Evolutionary conservation across 805 yeast genomes (phyloP).

Genomic region (Metschnikowia picachoensis): DNA sequence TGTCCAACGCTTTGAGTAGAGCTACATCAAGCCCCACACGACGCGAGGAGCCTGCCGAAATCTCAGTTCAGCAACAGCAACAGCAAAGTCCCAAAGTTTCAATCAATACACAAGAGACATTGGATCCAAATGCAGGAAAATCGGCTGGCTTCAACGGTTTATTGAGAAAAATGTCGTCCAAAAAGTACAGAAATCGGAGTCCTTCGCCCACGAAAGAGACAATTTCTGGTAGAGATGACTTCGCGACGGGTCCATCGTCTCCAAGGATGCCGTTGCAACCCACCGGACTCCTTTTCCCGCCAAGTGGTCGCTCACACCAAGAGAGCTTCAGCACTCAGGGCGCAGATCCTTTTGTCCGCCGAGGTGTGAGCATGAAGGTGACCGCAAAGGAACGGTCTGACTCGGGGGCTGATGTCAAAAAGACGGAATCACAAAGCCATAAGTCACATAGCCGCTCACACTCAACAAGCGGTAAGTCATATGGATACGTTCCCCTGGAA

Average conservation of each 20-base stretch:
- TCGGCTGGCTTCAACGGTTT: conserved; percentile 32
- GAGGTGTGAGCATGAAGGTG: conserved; percentile 60
- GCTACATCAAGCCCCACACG: conserved; percentile 13
- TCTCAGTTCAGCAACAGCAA: conserved; percentile 24
- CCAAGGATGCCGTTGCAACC: conserved; percentile 1
- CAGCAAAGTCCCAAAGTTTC: conserved; percentile 26
- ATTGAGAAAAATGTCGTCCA: conserved; percentile 35
- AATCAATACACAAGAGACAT: conserved; percentile 22
- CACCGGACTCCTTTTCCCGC: background rate
- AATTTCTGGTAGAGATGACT: conserved; percentile 1
- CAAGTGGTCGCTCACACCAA: conserved; percentile 10
- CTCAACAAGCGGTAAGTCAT: conserved; percentile 26
- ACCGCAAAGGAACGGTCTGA: conserved; percentile 50
- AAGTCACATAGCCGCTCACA: conserved; percentile 28
- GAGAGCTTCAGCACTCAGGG: background rate
- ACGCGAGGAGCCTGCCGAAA: conserved; percentile 6
- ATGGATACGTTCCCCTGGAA: conserved; percentile 41
- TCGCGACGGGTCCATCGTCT: background rate
- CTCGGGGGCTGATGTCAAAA: conserved; percentile 1
- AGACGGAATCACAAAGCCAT: conserved; percentile 20
- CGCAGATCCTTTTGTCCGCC: conserved; percentile 46
- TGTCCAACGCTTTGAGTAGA: conserved; percentile 16
- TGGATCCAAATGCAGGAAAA: conserved; percentile 31
- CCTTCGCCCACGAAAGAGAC: conserved; percentile 14
- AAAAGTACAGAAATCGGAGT: conserved; percentile 21